Evolutionary conservation across 2,329 filamentous ascomycete genomes (phyloP).

Genomic region (Fusarium mangiferae): DNA sequence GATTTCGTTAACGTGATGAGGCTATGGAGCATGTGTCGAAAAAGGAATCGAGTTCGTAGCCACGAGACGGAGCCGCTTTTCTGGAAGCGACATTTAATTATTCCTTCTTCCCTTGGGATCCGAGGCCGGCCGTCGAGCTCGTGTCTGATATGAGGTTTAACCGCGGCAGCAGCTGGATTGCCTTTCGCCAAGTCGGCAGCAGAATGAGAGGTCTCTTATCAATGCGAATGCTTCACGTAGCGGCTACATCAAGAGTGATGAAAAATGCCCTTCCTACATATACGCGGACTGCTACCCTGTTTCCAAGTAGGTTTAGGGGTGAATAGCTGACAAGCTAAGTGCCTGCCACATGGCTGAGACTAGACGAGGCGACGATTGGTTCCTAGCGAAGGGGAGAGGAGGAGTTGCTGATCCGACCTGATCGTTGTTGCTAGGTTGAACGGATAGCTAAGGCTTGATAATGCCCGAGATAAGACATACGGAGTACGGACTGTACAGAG

Average conservation of each 20-base stretch:
- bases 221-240: slow-evolving; percentile 4
- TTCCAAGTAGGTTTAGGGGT: slow-evolving; percentile 4
- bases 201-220: slow-evolving; percentile 31
- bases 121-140: slow-evolving; percentile 33
- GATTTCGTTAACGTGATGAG: slow-evolving; percentile 30
- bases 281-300: slow-evolving; percentile 7
- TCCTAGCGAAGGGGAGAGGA: not conserved
- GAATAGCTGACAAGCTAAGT: not conserved
- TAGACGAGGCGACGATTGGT: not conserved
- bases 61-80: slow-evolving; percentile 32
- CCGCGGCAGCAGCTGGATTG: slow-evolving; percentile 34
- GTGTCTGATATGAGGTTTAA: slow-evolving; percentile 21
- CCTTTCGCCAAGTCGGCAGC: slow-evolving; percentile 21
- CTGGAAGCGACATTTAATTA: slow-evolving; percentile 29
- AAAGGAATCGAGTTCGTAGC: slow-evolving; percentile 33
- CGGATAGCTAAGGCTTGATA: slow-evolving; percentile 6
- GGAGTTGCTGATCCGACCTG: not conserved
- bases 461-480: slow-evolving; percentile 27
- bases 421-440: not conserved
- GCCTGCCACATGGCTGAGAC: slow-evolving; percentile 6
- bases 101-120: slow-evolving; percentile 28
- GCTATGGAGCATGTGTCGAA: slow-evolving; percentile 29
- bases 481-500: slow-evolving; percentile 22
- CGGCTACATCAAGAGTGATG: not conserved
- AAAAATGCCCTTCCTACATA: not conserved